A percentile compares a stretch with the other conserved stretches of the same genome.
These are phyloP conservation scores for Fagus sylvatica DNA, from an alignment of 306 rosid genomes.

Conservation along the genomic window DNA sequence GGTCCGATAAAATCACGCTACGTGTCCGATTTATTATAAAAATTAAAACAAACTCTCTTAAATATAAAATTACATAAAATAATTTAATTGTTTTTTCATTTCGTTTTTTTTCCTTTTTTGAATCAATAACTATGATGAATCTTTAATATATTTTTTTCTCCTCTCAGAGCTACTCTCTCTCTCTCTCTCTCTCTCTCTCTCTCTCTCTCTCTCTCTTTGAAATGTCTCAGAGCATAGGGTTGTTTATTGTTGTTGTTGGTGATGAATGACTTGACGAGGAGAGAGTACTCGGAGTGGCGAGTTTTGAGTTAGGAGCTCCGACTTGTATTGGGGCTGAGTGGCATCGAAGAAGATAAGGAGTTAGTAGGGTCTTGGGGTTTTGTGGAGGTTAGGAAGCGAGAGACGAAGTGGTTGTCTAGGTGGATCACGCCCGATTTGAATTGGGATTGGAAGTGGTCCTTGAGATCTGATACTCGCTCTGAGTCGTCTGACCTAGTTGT, in stretches of 20 bases:
- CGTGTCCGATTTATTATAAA: too few species aligned
- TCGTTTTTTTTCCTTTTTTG: too few species aligned
- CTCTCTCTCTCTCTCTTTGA: too few species aligned
- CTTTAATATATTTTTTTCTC: too few species aligned
- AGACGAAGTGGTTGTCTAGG: conserved; percentile 57
- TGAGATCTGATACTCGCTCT: conserved; percentile 60
- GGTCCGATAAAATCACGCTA: too few species aligned
- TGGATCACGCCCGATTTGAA: conserved; percentile 71
- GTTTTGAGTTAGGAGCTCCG: conserved; percentile 75
- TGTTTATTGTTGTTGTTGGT: conserved; percentile 39
- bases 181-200: too few species aligned
- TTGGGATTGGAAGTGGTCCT: conserved; percentile 50
- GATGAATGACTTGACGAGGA: conserved; percentile 63
- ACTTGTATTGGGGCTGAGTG: conserved; percentile 68
- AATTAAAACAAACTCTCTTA: too few species aligned
- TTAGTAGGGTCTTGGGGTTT: conserved; percentile 66
- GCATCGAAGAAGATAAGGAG: conserved; percentile 83
- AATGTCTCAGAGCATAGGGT: too few species aligned
- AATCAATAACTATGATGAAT: too few species aligned
- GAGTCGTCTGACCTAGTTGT: conserved; percentile 30
- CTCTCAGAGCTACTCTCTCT: too few species aligned
- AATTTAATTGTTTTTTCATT: too few species aligned
- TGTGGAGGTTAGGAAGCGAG: conserved; percentile 53
- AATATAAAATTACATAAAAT: too few species aligned
- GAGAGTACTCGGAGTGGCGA: conserved; percentile 57